Conservation (phyloP, 2,329 filamentous ascomycete genomes). For the Hypocrella siamensis region DNA sequence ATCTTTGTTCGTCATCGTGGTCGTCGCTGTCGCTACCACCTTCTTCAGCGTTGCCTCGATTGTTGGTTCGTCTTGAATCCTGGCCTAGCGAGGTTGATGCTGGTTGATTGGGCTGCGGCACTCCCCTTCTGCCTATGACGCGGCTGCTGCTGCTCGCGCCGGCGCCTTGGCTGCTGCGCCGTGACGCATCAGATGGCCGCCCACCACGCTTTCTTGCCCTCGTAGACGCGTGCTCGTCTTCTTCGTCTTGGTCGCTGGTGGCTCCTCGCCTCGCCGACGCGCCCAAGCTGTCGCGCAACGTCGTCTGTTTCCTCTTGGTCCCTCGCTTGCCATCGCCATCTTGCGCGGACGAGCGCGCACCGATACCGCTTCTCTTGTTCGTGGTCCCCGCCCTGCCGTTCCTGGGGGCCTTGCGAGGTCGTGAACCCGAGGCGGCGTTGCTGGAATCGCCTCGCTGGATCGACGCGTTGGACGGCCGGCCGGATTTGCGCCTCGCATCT, state of each 20-base stretch:
- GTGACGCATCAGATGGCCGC: neutral
- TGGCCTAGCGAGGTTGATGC: too few species aligned
- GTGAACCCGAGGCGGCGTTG: too few species aligned
- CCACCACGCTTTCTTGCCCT: neutral
- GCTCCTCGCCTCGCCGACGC: conserved; percentile 2
- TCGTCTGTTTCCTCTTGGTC: neutral
- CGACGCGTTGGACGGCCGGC: conserved; percentile 25
- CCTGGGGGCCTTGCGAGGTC: neutral
- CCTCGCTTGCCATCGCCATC: too few species aligned
- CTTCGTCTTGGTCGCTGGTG: conserved; percentile 11
- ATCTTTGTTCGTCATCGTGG: too few species aligned
- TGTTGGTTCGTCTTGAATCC: too few species aligned
- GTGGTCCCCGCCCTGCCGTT: neutral
- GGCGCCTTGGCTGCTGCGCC: conserved; percentile 1
- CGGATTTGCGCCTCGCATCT: conserved; percentile 26
- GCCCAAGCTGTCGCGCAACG: conserved; percentile 1
- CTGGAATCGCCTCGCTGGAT: neutral
- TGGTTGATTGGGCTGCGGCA: conserved; percentile 3
- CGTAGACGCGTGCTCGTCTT: conserved; percentile 5
- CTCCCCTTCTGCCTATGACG: conserved; percentile 4
- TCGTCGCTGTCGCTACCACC: too few species aligned
- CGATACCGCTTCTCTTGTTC: too few species aligned
- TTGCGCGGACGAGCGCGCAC: too few species aligned
- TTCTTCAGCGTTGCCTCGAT: too few species aligned
- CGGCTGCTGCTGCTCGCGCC: neutral